These are phyloP conservation scores for Fistulinella staudtii DNA, from an alignment of 1,284 basidiomycete genomes.

Conservation along the genomic window DNA sequence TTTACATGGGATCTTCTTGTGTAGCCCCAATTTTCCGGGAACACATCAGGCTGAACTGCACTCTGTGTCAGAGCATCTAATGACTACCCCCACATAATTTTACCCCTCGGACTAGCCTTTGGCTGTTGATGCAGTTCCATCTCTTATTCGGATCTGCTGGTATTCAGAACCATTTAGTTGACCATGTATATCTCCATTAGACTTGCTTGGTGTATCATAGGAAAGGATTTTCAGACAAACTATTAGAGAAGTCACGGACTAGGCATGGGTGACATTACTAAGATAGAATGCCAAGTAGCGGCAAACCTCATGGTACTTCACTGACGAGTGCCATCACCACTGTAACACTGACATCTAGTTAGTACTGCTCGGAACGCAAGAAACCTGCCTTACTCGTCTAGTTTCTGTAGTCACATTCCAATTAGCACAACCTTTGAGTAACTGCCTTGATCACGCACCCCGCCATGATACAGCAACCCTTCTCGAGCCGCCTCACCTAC, in stretches of 20 bases:
- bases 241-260: too few species aligned
- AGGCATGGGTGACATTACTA: too few species aligned
- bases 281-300: too few species aligned
- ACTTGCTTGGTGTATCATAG: constrained; percentile 33
- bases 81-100: constrained; percentile 16
- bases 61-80: constrained; percentile 76
- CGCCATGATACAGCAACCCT: constrained; percentile 62
- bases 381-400: constrained; percentile 54
- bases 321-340: constrained; percentile 42
- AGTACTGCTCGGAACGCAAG: constrained; percentile 20
- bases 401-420: constrained; percentile 48
- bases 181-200: constrained; percentile 25
- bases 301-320: constrained; percentile 26
- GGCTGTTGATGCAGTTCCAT: constrained; percentile 7
- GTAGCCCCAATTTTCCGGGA: constrained; percentile 52
- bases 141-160: constrained; percentile 16
- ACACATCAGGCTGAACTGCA: constrained; percentile 64
- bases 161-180: constrained; percentile 22
- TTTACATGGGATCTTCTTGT: constrained; percentile 10
- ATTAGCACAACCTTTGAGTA: too few species aligned
- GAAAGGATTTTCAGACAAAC: constrained; percentile 12
- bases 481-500: constrained; percentile 60
- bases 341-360: constrained; percentile 39
- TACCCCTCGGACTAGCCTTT: constrained; percentile 8
- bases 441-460: constrained; percentile 43